Conservation (phyloP, 176 grass and related monocot genomes). For the Poa pratensis region DNA sequence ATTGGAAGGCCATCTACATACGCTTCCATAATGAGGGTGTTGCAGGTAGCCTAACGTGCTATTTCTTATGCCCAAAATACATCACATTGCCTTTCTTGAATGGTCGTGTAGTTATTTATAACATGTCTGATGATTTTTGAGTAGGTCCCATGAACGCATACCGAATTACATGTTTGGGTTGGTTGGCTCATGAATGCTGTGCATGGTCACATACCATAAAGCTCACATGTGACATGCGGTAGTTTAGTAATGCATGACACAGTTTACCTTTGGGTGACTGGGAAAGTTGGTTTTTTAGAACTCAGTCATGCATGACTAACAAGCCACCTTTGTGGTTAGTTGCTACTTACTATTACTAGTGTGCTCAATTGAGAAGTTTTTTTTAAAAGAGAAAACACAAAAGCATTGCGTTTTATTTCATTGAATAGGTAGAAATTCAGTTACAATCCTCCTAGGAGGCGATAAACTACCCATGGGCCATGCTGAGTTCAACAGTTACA, state of each 20-base stretch:
- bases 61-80: conserved; percentile 28
- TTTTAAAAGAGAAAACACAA: too few relatives aligned
- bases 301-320: neutral
- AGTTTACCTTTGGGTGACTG: conserved; percentile 12
- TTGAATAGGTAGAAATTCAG: too few relatives aligned
- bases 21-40: conserved; percentile 89
- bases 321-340: neutral
- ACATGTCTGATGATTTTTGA: conserved; percentile 12
- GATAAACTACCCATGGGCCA: too few relatives aligned
- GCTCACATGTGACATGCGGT: neutral
- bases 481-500: too few relatives aligned
- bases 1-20: conserved; percentile 98
- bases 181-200: neutral
- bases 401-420: too few relatives aligned
- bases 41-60: conserved; percentile 62
- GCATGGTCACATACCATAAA: conserved; percentile 29
- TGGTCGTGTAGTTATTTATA: neutral
- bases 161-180: conserved; percentile 1
- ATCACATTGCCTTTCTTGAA: conserved; percentile 17
- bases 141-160: neutral
- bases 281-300: neutral
- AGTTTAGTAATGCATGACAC: neutral
- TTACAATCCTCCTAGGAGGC: too few relatives aligned
- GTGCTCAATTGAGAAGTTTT: neutral
- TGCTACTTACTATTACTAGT: neutral